Conservation (phyloP, 805 yeast species). For the Zygoascus tannicola region DNA sequence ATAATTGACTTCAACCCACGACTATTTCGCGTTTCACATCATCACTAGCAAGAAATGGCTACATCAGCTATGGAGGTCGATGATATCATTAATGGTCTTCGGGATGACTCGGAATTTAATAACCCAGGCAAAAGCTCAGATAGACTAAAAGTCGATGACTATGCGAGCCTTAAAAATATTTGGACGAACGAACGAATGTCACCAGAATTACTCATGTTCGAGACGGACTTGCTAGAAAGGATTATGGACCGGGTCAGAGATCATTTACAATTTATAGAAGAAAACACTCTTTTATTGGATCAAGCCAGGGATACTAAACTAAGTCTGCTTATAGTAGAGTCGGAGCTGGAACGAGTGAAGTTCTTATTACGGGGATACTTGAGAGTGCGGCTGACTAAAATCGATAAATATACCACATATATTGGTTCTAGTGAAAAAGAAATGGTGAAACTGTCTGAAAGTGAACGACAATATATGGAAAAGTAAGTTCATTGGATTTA, state of each 20-base stretch:
- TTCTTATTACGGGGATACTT: conserved; percentile 74
- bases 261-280: conserved; percentile 71
- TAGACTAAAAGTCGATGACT: conserved; percentile 48
- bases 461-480: conserved; percentile 60
- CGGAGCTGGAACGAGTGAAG: conserved; percentile 81
- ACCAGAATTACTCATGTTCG: conserved; percentile 78
- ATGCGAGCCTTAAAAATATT: conserved; percentile 41
- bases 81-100: conserved; percentile 16
- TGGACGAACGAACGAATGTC: conserved; percentile 83
- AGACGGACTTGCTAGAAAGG: conserved; percentile 47
- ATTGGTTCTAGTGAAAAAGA: conserved; percentile 40
- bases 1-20: too few species aligned
- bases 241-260: conserved; percentile 48
- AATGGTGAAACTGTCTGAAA: conserved; percentile 39
- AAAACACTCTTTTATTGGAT: conserved; percentile 68
- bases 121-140: conserved; percentile 27
- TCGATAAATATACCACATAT: conserved; percentile 59
- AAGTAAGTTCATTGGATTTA: conserved; percentile 18
- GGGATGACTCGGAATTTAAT: conserved; percentile 1
- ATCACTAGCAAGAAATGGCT: too few species aligned
- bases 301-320: conserved; percentile 54
- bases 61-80: conserved; percentile 19
- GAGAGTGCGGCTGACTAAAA: conserved; percentile 60
- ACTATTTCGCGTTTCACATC: too few species aligned
- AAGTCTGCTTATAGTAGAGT: conserved; percentile 75